A percentile compares a stretch with the other conserved stretches of the same genome.
Conservation (phyloP, 768 basidiomycete species). For the Agaricus sinodeliciosus region DNA sequence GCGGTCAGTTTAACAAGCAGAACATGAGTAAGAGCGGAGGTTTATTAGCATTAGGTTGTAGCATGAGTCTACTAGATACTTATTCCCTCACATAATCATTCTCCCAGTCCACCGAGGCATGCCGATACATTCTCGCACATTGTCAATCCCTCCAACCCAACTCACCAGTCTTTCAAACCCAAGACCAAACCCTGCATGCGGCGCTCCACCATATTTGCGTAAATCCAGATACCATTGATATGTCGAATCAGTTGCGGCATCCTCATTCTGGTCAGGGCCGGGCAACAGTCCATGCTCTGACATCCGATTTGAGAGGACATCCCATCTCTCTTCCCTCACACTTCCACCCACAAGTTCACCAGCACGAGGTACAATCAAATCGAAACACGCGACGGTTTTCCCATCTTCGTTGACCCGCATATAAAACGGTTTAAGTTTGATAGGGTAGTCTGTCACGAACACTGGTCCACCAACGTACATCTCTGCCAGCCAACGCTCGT, state of each 20-base stretch:
- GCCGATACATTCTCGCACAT: constrained; percentile 88
- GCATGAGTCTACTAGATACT: no score
- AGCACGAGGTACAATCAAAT: constrained; percentile 79
- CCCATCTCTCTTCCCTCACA: constrained; percentile 70
- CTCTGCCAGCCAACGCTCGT: constrained; percentile 88
- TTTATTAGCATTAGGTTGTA: no score
- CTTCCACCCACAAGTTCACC: constrained; percentile 94
- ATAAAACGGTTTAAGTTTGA: constrained; percentile 86
- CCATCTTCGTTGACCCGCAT: constrained; percentile 67
- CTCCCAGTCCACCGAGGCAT: constrained; percentile 87
- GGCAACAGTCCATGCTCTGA: constrained; percentile 21
- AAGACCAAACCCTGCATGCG: constrained; percentile 94
- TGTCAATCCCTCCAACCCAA: constrained; percentile 83
- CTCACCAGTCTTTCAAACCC: constrained; percentile 89
- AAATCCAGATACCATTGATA: constrained; percentile 79
- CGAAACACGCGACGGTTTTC: constrained; percentile 80
- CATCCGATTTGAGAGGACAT: constrained; percentile 48
- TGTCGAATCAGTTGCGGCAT: background rate
- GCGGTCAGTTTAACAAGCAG: no score
- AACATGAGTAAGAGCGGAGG: no score
- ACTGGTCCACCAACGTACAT: constrained; percentile 63
- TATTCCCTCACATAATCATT: constrained; percentile 49
- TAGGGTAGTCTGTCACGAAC: constrained; percentile 90
- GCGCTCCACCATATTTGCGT: constrained; percentile 77
- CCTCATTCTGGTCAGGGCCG: constrained; percentile 27